Conservation (phyloP, 148 eudicot species). For the Heliosperma pusillum region DNA sequence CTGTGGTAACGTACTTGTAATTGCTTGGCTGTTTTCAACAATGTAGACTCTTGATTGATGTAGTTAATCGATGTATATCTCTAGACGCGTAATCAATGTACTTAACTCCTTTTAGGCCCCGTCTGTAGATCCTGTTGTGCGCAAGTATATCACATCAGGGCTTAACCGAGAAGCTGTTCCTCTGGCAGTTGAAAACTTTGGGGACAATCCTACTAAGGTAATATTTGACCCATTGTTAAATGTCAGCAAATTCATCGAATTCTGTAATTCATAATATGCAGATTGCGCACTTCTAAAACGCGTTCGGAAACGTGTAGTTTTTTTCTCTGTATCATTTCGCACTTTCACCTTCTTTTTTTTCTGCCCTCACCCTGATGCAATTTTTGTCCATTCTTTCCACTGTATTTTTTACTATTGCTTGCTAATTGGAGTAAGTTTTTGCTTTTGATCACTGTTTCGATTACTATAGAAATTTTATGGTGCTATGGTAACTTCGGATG, state of each 20-base stretch:
- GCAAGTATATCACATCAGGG: constrained; percentile 79
- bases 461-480: background rate
- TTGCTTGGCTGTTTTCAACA: background rate
- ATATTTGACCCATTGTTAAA: background rate
- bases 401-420: too few species aligned
- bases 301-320: background rate
- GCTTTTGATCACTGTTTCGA: background rate
- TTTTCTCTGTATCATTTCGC: background rate
- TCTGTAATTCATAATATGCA: background rate
- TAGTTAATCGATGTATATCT: background rate
- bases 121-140: constrained; percentile 66
- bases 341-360: too few species aligned
- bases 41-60: background rate
- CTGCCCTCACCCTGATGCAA: background rate
- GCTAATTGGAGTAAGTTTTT: background rate
- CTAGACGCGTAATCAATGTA: background rate
- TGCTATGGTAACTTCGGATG: too few species aligned
- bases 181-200: constrained; percentile 77
- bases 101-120: constrained; percentile 48
- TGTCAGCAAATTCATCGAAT: background rate
- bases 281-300: background rate
- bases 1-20: constrained; percentile 5
- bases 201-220: constrained; percentile 92
- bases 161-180: constrained; percentile 87
- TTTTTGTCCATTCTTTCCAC: background rate